Base-by-base conservation (phyloP, 176 grass and related monocot genomes). In the Coix lacrymajobi region DNA sequence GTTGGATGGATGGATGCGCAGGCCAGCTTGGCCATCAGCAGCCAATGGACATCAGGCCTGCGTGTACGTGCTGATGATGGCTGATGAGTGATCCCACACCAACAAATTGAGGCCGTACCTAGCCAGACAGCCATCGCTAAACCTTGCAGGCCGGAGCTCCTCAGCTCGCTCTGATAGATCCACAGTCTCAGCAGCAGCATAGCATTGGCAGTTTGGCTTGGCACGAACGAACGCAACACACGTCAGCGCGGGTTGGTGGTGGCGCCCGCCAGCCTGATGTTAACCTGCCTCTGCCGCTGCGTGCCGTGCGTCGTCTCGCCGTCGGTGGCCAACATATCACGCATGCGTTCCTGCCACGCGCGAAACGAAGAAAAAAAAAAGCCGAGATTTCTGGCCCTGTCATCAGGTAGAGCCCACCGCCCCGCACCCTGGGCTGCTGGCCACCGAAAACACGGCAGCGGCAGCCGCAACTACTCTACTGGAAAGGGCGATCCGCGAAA, bases 71-170 rank as follows among this genome's bases (percentile, higher is more conserved):
- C 52, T 24, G 52, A 17, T 37, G 36, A 37, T 6, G 75, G 30
- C 49, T 13, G 31, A 56, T 3, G 64, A 62, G 16, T 30, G 66
- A 80, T 86, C 84, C 84, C 44, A 31, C 84, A 86, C 84, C 84
- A 80, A 86, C 84, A 74, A 74, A 80, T 73, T 75, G 84, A 86
- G 70, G 32, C 76, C 84, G 84, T 86, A 86, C 68, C 84, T 73
- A 80, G 57, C 24, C 29, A n/a, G 46, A 32, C 38, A 56, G 43
- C 6, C 34, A 62, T n/a, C 25, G 80, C 36, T 2, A 71, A 44
- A 28, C 67, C 67, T 34, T 38, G 2, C 14, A 1, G 39, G 39
- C 0, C 37, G 4, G 37, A 40, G 8, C 44, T 45, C 43, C 43
- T 45, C 43, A n/a, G 43, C 43, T 45, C 12, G 4, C 4, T 33